Base-by-base conservation (phyloP, 768 basidiomycete species). In the Leccinum rimulosum region DNA sequence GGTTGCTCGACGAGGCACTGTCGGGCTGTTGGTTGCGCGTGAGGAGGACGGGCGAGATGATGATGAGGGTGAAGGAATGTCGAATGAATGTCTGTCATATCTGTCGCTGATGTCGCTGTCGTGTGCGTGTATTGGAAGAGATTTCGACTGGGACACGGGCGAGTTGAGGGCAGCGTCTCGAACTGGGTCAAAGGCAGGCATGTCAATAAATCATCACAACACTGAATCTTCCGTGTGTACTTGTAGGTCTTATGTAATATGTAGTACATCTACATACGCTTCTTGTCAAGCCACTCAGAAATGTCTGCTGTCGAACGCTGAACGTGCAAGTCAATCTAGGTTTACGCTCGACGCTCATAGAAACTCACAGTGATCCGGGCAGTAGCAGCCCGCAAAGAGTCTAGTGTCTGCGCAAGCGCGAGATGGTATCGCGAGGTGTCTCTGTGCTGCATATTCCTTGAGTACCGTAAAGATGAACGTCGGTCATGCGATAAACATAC, bases 91-190 rank as follows among this genome's bases (percentile, higher is more conserved):
- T 47, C 66, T 65, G 14, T 71, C 70, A 43, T 68, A 61, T 57
- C 67, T 72, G 47, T 69, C 70, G 19, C 10, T n/a, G 52, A 30
- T 4, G 59, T 72, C 74, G 59, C 52, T 60, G 59, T 67, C 69
- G 54, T 73, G 59, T 33, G 61, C 50, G 50, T 71, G 65, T 22
- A 31, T 5, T 38, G 66, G 66, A 55, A 78, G 75, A 61, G 77
- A 57, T 66, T 74, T 75, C 52, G 80, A 69, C 63, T 79, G 78
- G 43, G 80, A 78, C 66, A 84, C 73, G 31, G 89, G 89, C 47
- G 88, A 89, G 74, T 89, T 89, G 66, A 89, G 82, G 68, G 91
- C 88, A 61, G 91, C 91, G 81, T 92, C 91, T 72, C 91, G 83
- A 61, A 93, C 89, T 67, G 91, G 89, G 81, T 92, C 91, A 80